These are phyloP conservation scores for Hypsizygus marmoreus DNA, from an alignment of 768 basidiomycete genomes.

Conservation along the genomic window DNA sequence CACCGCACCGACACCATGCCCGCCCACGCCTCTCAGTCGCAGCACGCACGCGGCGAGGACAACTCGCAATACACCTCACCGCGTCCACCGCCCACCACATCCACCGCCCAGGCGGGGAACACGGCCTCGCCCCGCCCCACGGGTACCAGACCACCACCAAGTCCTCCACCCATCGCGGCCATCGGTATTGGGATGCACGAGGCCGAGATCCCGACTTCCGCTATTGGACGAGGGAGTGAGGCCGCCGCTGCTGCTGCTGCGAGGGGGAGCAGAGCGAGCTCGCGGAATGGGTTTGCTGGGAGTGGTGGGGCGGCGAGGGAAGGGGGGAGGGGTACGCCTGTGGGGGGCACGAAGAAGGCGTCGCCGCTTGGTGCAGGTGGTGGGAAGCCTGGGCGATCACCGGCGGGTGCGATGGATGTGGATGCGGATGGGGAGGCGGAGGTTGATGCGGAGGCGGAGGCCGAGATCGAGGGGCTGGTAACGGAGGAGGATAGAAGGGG, in stretches of 20 bases:
- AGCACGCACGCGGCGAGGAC: constrained; percentile 4
- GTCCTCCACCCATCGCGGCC: constrained; percentile 20
- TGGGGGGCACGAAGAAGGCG: constrained; percentile 3
- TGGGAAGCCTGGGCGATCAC: constrained; percentile 16
- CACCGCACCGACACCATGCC: background rate
- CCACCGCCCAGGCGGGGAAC: constrained; percentile 6
- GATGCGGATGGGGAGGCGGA: constrained; percentile 34
- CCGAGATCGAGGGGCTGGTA: constrained; percentile 22
- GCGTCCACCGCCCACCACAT: constrained; percentile 4
- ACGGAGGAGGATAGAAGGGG: too few relatives aligned
- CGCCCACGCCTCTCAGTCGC: constrained; percentile 1
- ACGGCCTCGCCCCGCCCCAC: constrained; percentile 12
- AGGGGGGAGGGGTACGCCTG: constrained; percentile 11
- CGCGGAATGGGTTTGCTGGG: constrained; percentile 21
- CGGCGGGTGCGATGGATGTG: constrained; percentile 21
- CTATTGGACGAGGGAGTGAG: constrained; percentile 26
- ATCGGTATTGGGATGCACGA: constrained; percentile 19
- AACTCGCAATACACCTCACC: background rate
- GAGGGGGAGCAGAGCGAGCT: constrained; percentile 22
- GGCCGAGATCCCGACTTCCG: constrained; percentile 27
- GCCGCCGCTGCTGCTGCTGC: constrained; percentile 14
- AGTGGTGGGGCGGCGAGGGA: background rate
- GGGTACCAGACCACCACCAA: constrained; percentile 20
- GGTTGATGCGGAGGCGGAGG: constrained; percentile 38
- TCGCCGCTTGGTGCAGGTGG: constrained; percentile 18